phyloP scores from a whole-genome alignment of 1,284 basidiomycete species.

The Bondarzewia mesenterica region DNA sequence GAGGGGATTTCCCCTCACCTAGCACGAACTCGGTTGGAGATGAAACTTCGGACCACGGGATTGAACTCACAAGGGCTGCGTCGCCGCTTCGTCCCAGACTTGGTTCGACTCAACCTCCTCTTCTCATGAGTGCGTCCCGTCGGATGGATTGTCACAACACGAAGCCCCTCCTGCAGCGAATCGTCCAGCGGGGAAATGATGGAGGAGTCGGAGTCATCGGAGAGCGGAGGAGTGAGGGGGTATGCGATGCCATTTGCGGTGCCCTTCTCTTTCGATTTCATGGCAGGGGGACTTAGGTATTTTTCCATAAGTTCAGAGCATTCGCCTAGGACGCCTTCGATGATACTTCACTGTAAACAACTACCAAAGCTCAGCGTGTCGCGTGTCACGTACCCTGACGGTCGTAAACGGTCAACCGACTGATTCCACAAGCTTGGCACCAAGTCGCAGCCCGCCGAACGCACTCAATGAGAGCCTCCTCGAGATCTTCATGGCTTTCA shows the following conservation, averaged over 20 bases:
- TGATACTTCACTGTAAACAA: too few relatives aligned
- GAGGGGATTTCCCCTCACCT: too few relatives aligned
- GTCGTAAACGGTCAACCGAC: conserved; percentile 62
- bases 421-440: conserved; percentile 52
- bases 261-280: neutral
- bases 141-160: conserved; percentile 30
- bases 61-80: neutral
- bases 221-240: conserved; percentile 51
- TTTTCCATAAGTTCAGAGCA: neutral
- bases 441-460: conserved; percentile 46
- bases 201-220: conserved; percentile 57
- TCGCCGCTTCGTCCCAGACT: neutral
- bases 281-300: neutral
- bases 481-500: conserved; percentile 19
- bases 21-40: too few relatives aligned
- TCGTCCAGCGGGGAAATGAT: conserved; percentile 44
- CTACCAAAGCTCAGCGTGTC: neutral
- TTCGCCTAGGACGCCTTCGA: neutral
- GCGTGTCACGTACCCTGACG: conserved; percentile 45
- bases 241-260: neutral
- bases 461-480: conserved; percentile 39
- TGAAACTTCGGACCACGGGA: neutral
- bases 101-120: neutral
- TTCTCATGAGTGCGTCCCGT: neutral
- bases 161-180: conserved; percentile 21